Conservation (phyloP, 192 early-diverging fungal genomes). For the Polychytrium aggregatum region DNA sequence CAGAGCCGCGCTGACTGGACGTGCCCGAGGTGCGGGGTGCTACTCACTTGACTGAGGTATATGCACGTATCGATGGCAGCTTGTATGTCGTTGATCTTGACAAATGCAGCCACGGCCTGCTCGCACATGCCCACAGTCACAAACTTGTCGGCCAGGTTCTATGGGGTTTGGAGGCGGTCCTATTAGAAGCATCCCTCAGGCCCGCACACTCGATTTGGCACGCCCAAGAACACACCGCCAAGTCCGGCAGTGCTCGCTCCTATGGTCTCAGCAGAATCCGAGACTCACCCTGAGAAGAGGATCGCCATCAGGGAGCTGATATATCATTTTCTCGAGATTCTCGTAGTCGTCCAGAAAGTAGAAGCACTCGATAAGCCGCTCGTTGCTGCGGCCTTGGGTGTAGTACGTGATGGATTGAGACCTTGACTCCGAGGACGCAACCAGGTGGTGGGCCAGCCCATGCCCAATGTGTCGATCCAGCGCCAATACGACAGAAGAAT, state of each 20-base stretch:
- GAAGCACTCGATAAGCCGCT: constrained; percentile 32
- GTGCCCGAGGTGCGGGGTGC: too few relatives aligned
- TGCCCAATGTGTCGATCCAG: too few relatives aligned
- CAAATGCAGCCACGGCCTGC: constrained; percentile 29
- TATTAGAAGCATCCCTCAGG: not conserved
- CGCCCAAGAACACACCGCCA: too few relatives aligned
- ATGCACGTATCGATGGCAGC: constrained; percentile 41
- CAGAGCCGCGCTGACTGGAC: too few relatives aligned
- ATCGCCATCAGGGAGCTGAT: constrained; percentile 23
- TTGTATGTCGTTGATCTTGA: constrained; percentile 35
- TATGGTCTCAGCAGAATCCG: too few relatives aligned
- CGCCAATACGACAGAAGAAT: too few relatives aligned
- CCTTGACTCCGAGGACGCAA: too few relatives aligned
- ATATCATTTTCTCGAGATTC: constrained; percentile 30
- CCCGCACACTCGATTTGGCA: too few relatives aligned
- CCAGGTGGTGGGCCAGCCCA: too few relatives aligned
- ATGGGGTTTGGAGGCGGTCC: not conserved
- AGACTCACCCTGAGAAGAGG: constrained; percentile 15
- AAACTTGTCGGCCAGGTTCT: constrained; percentile 41
- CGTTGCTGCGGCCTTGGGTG: constrained; percentile 34
- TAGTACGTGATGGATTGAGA: constrained; percentile 44
- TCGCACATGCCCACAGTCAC: constrained; percentile 34
- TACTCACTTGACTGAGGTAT: constrained; percentile 36
- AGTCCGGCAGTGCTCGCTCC: too few relatives aligned
- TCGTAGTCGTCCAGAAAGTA: constrained; percentile 44